Conservation (phyloP, 345 rosid genomes). For the Gossypium arboreum region DNA sequence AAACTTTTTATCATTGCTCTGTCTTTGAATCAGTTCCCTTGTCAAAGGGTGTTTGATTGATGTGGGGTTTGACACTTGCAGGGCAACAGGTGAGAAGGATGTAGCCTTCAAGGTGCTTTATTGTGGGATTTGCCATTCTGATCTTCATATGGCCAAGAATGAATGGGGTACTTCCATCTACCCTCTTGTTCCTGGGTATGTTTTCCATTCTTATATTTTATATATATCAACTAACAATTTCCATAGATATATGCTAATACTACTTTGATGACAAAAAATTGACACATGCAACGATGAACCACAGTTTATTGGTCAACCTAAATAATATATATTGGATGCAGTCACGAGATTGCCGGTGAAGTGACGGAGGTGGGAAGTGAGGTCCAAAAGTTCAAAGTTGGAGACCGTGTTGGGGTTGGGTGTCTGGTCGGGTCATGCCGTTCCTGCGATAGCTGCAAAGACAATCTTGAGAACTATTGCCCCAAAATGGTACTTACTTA, state of each 20-base stretch:
- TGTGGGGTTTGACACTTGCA: slow-evolving; percentile 11
- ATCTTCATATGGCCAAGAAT: slow-evolving; percentile 38
- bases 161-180: slow-evolving; percentile 42
- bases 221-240: too few relatives aligned
- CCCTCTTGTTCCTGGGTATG: slow-evolving; percentile 58
- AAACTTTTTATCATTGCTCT: not conserved
- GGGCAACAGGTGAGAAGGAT: slow-evolving; percentile 37
- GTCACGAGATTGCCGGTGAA: slow-evolving; percentile 49
- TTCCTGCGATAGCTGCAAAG: slow-evolving; percentile 39
- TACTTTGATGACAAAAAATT: too few relatives aligned
- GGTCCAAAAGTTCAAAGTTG: slow-evolving; percentile 45
- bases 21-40: not conserved
- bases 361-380: slow-evolving; percentile 52
- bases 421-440: slow-evolving; percentile 47
- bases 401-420: slow-evolving; percentile 58
- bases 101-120: slow-evolving; percentile 20
- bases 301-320: too few relatives aligned
- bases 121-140: slow-evolving; percentile 59
- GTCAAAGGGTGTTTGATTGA: not conserved
- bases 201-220: too few relatives aligned
- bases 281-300: too few relatives aligned
- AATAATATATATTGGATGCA: too few relatives aligned
- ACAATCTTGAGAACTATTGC: slow-evolving; percentile 55
- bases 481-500: slow-evolving; percentile 34
- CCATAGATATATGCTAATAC: too few relatives aligned